These are phyloP conservation scores for Ramaria rubella DNA, from an alignment of 768 basidiomycete genomes.

Conservation along the genomic window DNA sequence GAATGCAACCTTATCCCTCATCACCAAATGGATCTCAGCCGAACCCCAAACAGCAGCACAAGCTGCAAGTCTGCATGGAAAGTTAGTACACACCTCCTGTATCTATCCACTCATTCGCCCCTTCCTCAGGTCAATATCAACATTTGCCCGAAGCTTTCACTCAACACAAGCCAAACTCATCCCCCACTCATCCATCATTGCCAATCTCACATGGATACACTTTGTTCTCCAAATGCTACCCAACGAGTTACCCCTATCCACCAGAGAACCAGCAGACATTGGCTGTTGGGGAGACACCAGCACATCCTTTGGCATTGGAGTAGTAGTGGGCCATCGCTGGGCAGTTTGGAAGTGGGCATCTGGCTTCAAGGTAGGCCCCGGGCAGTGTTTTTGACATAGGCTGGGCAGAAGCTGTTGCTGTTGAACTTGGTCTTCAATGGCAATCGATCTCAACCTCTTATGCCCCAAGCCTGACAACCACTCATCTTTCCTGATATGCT, in stretches of 20 bases:
- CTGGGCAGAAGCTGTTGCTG: conserved; percentile 34
- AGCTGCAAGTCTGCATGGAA: conserved; percentile 24
- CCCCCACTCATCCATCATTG: conserved; percentile 2
- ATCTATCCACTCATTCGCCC: conserved; percentile 24
- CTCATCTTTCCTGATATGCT: conserved; percentile 21
- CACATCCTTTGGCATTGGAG: conserved; percentile 30
- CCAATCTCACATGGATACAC: conserved; percentile 22
- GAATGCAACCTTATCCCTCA: not conserved
- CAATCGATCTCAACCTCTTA: no score
- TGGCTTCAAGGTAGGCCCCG: conserved; percentile 25
- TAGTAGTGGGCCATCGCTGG: conserved; percentile 24
- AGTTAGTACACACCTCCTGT: conserved; percentile 25
- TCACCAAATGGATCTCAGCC: conserved; percentile 12
- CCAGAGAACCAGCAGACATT: conserved; percentile 19
- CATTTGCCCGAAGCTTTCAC: conserved; percentile 19
- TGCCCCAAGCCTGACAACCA: no score
- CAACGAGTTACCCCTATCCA: conserved; percentile 6
- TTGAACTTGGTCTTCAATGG: conserved; percentile 28
- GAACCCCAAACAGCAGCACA: conserved; percentile 17
- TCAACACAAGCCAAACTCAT: conserved; percentile 12
- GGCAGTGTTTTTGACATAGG: conserved; percentile 25
- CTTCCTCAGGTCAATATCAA: conserved; percentile 18
- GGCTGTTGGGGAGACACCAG: conserved; percentile 32
- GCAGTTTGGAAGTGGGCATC: conserved; percentile 25
- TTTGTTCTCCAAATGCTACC: not conserved